phyloP scores from a whole-genome alignment of 108 stramenopile species.

The Aurantiochytrium sp. region DNA sequence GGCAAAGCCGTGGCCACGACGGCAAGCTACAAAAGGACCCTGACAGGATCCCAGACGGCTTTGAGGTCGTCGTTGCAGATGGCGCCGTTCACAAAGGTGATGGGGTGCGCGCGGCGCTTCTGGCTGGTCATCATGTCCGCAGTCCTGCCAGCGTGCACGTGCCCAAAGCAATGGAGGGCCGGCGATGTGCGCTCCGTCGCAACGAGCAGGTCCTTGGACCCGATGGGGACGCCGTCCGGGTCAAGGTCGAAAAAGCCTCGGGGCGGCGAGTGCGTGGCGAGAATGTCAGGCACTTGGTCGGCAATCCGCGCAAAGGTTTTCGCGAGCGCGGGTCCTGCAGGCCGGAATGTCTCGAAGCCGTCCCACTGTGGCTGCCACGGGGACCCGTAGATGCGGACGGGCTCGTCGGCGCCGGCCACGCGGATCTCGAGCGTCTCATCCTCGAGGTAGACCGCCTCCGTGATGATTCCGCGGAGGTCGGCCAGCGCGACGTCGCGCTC shows the following conservation, averaged over 20 bases:
- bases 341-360: constrained; percentile 11
- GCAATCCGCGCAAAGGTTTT: background rate
- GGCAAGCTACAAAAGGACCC: background rate
- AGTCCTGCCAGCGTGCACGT: constrained; percentile 15
- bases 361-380: constrained; percentile 25
- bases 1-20: background rate
- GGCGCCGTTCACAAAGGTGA: constrained; percentile 5
- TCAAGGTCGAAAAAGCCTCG: background rate
- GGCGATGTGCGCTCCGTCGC: background rate
- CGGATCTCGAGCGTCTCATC: background rate
- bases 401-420: background rate
- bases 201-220: background rate
- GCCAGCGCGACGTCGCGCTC: background rate
- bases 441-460: background rate
- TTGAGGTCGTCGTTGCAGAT: constrained; percentile 16
- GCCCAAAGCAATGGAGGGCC: background rate
- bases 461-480: background rate
- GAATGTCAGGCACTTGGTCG: background rate
- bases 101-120: background rate
- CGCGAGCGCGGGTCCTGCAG: background rate
- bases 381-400: background rate
- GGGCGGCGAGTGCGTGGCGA: constrained; percentile 22
- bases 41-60: constrained; percentile 13
- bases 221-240: background rate
- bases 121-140: background rate